These are phyloP conservation scores for Serpula lacrymans DNA, from an alignment of 768 basidiomycete genomes.

Conservation along the genomic window DNA sequence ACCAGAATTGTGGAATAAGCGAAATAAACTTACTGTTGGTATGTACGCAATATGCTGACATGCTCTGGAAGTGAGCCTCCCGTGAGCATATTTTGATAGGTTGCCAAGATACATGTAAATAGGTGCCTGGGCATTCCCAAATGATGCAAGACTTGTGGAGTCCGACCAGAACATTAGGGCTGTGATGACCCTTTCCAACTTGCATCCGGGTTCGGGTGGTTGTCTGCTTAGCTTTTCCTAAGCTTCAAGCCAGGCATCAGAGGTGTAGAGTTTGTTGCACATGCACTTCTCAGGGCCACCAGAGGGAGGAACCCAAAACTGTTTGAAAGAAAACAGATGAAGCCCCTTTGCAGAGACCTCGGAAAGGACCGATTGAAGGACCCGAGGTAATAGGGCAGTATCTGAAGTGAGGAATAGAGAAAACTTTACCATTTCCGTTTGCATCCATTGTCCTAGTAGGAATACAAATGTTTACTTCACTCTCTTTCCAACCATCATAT, in stretches of 20 bases:
- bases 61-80: conserved; percentile 3
- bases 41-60: conserved; percentile 22
- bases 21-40: conserved; percentile 7
- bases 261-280: conserved; percentile 22
- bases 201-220: conserved; percentile 10
- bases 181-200: conserved; percentile 11
- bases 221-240: conserved; percentile 20
- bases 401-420: conserved; percentile 25
- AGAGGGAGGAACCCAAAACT: conserved; percentile 12
- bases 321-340: conserved; percentile 23
- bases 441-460: conserved; percentile 21
- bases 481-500: conserved; percentile 11
- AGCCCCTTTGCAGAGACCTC: conserved; percentile 11
- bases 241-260: conserved; percentile 16
- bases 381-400: conserved; percentile 14
- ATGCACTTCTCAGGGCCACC: conserved; percentile 10
- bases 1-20: not conserved
- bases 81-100: conserved; percentile 17
- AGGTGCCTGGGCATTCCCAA: conserved; percentile 12
- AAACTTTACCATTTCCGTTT: conserved; percentile 11
- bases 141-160: conserved; percentile 12
- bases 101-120: conserved; percentile 19
- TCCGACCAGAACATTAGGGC: conserved; percentile 20
- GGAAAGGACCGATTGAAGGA: conserved; percentile 10
- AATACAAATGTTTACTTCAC: conserved; percentile 19